phyloP scores from a whole-genome alignment of 2,329 filamentous ascomycete species.

The Xenosphaeropsis pyriputrescens region DNA sequence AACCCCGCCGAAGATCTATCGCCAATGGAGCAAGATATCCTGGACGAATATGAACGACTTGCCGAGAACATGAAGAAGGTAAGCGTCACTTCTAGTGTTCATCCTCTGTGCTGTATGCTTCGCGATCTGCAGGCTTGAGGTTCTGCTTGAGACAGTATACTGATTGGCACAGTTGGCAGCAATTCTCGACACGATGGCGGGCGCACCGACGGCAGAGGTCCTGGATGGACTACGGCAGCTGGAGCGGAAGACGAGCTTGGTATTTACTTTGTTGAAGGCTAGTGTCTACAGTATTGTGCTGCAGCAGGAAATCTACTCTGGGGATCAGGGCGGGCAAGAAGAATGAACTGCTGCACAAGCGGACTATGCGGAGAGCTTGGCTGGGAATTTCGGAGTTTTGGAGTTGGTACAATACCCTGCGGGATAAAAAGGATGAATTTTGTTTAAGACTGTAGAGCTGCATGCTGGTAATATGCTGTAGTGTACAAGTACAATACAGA shows the following conservation, averaged over 20 bases:
- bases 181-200: conserved; percentile 47
- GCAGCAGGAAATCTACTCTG: conserved; percentile 87
- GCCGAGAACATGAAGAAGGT: conserved; percentile 88
- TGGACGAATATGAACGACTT: conserved; percentile 84
- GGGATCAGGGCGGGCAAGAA: conserved; percentile 26
- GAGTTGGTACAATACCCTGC: no score
- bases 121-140: no score
- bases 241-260: conserved; percentile 86
- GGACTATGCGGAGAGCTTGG: no score
- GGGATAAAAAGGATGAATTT: no score
- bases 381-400: no score
- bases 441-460: no score
- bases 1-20: conserved; percentile 35
- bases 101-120: no score
- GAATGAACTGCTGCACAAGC: conserved; percentile 10
- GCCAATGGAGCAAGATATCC: conserved; percentile 80
- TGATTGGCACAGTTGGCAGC: conserved; percentile 33
- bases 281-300: conserved; percentile 98
- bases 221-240: conserved; percentile 75
- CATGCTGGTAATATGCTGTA: no score
- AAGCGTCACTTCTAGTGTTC: conserved; percentile 8
- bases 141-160: not conserved
- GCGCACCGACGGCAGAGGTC: conserved; percentile 64
- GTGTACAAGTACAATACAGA: no score
- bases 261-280: conserved; percentile 91